phyloP scores from a whole-genome alignment of 2,329 filamentous ascomycete species.

The Hymenoscyphus repandus region DNA sequence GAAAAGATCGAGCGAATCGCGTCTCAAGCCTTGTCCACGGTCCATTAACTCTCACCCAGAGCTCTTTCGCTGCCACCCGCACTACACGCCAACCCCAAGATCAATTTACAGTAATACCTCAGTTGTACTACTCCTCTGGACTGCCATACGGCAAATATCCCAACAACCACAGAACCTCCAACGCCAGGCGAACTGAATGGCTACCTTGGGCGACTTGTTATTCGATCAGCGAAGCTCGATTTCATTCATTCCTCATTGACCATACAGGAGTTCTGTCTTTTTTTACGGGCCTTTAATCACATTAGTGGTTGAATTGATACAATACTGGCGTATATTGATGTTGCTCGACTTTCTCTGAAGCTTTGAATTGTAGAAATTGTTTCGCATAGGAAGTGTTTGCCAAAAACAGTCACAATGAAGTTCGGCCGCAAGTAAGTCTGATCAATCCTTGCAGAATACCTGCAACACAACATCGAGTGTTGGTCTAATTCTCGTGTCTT shows the following conservation, averaged over 20 bases:
- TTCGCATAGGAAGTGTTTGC: background rate
- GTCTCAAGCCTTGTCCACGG: background rate
- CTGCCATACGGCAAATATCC: background rate
- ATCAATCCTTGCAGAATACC: background rate
- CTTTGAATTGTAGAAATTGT: background rate
- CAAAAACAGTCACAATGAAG: constrained; percentile 44
- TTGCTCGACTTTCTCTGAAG: constrained; percentile 1
- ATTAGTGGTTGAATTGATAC: background rate
- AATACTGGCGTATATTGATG: background rate
- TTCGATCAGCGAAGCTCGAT: constrained; percentile 27
- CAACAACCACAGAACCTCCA: background rate
- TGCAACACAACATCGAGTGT: too few relatives aligned
- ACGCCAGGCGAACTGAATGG: constrained; percentile 24
- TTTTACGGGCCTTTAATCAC: background rate
- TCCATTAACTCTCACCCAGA: background rate
- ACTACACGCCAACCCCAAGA: background rate
- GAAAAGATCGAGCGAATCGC: background rate
- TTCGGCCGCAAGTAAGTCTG: constrained; percentile 54
- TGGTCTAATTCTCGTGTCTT: background rate
- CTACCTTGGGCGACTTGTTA: constrained; percentile 17
- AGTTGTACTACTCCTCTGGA: background rate
- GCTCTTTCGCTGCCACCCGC: background rate
- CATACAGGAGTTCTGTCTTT: background rate
- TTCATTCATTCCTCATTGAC: constrained; percentile 22
- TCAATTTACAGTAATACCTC: background rate